These are phyloP conservation scores for Chlorella vulgaris DNA, from an alignment of 139 green algal genomes.

Conservation along the genomic window DNA sequence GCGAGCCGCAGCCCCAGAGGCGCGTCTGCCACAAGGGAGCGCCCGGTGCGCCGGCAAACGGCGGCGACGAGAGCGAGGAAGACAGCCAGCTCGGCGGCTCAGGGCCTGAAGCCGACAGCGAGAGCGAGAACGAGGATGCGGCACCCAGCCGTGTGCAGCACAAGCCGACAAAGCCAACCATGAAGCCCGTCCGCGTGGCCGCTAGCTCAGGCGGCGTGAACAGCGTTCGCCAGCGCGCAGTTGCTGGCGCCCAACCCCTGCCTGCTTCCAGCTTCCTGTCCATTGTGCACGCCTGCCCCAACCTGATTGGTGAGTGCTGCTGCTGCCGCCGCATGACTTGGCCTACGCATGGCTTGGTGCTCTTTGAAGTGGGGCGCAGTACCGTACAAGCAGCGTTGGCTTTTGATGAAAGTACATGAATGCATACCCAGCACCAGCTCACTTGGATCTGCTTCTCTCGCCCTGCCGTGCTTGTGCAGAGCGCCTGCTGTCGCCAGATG, in stretches of 20 bases:
- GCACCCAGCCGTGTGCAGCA: background rate
- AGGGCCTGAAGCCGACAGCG: background rate
- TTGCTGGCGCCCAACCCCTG: background rate
- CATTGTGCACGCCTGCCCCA: background rate
- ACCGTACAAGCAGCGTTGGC: no score
- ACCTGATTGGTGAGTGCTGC: background rate
- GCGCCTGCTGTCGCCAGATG: background rate
- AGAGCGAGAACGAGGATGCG: background rate
- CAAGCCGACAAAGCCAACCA: background rate
- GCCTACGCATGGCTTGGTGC: background rate
- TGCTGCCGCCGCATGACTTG: background rate
- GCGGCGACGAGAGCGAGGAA: background rate
- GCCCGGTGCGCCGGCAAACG: background rate
- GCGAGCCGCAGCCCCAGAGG: background rate
- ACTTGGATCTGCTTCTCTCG: background rate
- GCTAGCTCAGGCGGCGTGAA: background rate
- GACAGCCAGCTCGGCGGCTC: background rate
- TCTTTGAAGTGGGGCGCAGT: no score
- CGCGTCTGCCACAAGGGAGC: no score
- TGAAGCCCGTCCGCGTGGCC: no score
- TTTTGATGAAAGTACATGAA: no score
- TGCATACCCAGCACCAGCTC: background rate
- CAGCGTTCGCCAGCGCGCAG: background rate
- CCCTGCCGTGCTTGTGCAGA: background rate
- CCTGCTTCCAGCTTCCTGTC: background rate